Evolutionary conservation across 108 stramenopile genomes (phyloP), one percentile per base, ranked within the genome.

Genomic region (Mayamaea pseudoterrestris): DNA sequence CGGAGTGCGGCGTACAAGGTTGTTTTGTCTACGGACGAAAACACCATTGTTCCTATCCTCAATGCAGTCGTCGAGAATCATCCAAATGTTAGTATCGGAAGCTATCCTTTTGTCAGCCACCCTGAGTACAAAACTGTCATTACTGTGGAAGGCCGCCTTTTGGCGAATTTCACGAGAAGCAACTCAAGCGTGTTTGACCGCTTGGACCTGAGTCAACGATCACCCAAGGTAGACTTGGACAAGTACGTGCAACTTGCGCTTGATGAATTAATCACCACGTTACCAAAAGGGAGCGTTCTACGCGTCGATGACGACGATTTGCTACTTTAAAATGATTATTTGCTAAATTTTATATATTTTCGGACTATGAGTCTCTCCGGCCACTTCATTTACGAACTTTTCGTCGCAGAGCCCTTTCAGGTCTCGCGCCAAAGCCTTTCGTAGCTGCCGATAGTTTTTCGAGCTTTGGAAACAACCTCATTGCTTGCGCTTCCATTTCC

Each of bases 51-150:
- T 9, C 36, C 63, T 24, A 53, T 68, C 30, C 47, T 90, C 35
- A 84, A 90, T 55, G 55, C 61, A 25, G 75, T 66, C 21, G 87
- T 90, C 12, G 40, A 50, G 41, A 48, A 68, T 7, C 78, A 90
- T 46, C 77, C 80, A 5, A 54, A 66, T 30, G 87, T 90, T 1
- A 60, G 47, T 21, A 78, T 90, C 63, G 87, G 87, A 30, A 78
- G 76, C 37, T 90, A 90, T 50, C 87, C 87, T 6, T 78, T 82
- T 47, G 73, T 83, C 1, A 63, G 71, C 42, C 78, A 90, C 46
- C 73, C 83, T 25, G 78, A 76, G 9, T 68, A 58, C 54, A 85
- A 83, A 52, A 90, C 88, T 0, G 83, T 90, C 6, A 56, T 90
- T 18, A 90, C 88, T 9, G 41, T 90, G 44, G 88, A 90, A 53